These are phyloP conservation scores for Ceratorhiza oryzae-sativae DNA, from an alignment of 1,284 basidiomycete species.

Conservation along the genomic window DNA sequence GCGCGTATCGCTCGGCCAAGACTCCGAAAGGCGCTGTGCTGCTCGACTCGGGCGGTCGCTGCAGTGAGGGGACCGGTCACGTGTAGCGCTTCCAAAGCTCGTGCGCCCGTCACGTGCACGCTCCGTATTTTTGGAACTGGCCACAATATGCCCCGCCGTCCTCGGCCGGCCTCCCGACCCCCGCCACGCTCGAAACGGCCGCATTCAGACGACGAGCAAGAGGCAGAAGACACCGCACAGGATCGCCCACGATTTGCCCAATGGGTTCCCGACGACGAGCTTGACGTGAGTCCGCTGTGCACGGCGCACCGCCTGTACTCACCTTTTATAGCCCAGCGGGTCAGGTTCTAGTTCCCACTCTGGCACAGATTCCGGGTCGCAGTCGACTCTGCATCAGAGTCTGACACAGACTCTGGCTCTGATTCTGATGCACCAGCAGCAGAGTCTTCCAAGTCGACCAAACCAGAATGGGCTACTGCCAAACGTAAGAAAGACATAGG, in stretches of 20 bases:
- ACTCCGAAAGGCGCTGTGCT: neutral
- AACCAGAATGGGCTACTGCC: constrained; percentile 36
- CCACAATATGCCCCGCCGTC: constrained; percentile 30
- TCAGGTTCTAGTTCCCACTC: constrained; percentile 43
- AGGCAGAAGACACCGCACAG: constrained; percentile 47
- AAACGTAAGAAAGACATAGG: constrained; percentile 50
- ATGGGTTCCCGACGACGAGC: constrained; percentile 64
- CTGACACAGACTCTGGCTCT: constrained; percentile 47
- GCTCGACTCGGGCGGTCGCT: constrained; percentile 9
- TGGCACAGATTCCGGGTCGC: constrained; percentile 45
- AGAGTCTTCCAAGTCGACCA: constrained; percentile 44
- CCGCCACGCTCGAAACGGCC: constrained; percentile 11
- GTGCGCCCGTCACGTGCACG: constrained; percentile 15
- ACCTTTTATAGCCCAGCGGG: constrained; percentile 52
- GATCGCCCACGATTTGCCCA: constrained; percentile 62
- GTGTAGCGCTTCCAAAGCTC: constrained; percentile 7
- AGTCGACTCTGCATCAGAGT: constrained; percentile 47
- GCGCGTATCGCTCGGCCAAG: neutral
- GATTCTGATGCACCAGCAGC: constrained; percentile 47
- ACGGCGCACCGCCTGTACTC: constrained; percentile 46
- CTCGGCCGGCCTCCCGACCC: constrained; percentile 8
- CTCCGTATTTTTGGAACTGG: constrained; percentile 5
- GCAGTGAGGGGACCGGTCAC: constrained; percentile 9
- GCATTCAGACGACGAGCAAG: constrained; percentile 44
- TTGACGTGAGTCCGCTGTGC: constrained; percentile 45